Conservation (phyloP, 139 green algal genomes). For the Coelastrella sp. region DNA sequence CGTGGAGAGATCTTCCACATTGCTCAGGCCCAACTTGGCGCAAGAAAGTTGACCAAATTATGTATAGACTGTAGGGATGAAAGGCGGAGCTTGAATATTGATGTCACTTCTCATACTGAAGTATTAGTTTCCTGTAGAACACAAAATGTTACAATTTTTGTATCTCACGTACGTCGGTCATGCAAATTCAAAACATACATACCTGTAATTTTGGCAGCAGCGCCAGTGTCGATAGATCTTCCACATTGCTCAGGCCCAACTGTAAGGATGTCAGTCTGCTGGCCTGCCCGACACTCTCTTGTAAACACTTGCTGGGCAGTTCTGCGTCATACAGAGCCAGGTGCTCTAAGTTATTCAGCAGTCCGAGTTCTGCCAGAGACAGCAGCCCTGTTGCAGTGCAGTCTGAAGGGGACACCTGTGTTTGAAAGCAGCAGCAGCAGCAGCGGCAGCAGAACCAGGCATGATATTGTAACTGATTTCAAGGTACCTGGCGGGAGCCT, state of each 20-base stretch:
- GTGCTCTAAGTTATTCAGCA: not conserved
- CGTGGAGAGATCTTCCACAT: slow-evolving; percentile 18
- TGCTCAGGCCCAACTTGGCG: slow-evolving; percentile 1
- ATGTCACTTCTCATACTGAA: too few species aligned
- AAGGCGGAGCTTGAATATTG: too few species aligned
- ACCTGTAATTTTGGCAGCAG: not conserved
- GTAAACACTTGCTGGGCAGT: not conserved
- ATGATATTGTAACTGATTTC: too few species aligned
- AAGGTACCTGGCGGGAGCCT: too few species aligned
- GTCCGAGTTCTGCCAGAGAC: not conserved
- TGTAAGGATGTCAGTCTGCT: not conserved
- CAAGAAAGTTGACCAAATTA: too few species aligned
- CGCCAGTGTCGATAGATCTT: slow-evolving; percentile 2
- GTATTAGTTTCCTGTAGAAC: too few species aligned
- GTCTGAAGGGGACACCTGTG: not conserved
- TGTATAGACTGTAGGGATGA: too few species aligned
- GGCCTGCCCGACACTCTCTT: not conserved
- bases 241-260: slow-evolving; percentile 11
- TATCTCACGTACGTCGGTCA: not conserved
- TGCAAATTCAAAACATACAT: not conserved
- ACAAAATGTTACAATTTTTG: not conserved
- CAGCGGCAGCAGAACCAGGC: too few species aligned
- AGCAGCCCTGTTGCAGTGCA: not conserved
- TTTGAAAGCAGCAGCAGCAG: not conserved
- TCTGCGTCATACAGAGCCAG: slow-evolving; percentile 32